A percentile compares a stretch with the other conserved stretches of the same genome.
Conservation (phyloP, 83 land plant genomes). For the Diphasiastrum complanatum region DNA sequence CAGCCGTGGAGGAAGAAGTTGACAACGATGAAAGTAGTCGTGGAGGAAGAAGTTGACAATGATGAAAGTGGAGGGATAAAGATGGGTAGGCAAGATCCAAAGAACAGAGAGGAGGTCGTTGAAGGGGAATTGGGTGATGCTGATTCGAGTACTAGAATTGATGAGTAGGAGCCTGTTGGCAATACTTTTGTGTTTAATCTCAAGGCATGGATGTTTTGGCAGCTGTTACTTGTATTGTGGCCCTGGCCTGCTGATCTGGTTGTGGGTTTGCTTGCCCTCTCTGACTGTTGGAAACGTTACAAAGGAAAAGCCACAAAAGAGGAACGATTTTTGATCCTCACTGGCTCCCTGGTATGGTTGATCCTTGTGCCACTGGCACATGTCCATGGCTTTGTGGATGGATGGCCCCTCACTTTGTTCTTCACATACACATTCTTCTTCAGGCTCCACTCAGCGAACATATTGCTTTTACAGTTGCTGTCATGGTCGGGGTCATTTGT, state of each 20-base stretch:
- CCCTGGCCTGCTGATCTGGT: constrained; percentile 35
- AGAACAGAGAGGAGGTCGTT: no score
- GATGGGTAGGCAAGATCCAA: no score
- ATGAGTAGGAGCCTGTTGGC: no score
- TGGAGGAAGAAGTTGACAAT: no score
- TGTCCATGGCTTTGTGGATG: constrained; percentile 73
- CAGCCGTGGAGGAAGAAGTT: no score
- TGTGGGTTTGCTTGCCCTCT: background rate
- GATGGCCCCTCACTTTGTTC: constrained; percentile 64
- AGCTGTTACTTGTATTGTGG: constrained; percentile 68
- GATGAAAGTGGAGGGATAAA: no score
- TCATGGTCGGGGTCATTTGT: constrained; percentile 70
- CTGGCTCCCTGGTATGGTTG: constrained; percentile 60
- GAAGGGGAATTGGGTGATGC: no score
- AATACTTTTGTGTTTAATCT: constrained; percentile 28
- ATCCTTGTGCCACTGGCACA: constrained; percentile 76
- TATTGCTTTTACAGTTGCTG: constrained; percentile 34
- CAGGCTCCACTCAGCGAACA: constrained; percentile 27
- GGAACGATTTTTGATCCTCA: constrained; percentile 53
- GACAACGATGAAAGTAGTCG: no score
- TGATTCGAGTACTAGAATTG: no score
- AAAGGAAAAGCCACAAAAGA: constrained; percentile 33
- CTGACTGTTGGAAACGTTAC: constrained; percentile 13
- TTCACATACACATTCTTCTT: constrained; percentile 63
- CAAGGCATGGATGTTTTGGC: constrained; percentile 52